phyloP scores from a whole-genome alignment of 2,329 filamentous ascomycete species.

The Zymoseptoria crescenta region DNA sequence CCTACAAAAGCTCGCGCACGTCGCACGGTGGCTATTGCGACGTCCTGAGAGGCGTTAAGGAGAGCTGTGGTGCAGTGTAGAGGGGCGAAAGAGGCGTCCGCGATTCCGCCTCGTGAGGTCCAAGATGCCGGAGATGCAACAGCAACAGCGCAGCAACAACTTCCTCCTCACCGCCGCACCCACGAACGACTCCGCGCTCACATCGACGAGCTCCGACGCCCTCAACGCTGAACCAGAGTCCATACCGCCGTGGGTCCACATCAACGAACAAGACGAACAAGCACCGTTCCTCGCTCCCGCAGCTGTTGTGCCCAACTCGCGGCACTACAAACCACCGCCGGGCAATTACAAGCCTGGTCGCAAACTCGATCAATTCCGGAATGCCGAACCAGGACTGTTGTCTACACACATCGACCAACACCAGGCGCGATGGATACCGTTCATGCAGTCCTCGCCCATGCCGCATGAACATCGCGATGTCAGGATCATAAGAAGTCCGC shows the following conservation, averaged over 20 bases:
- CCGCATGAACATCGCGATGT: conserved; percentile 23
- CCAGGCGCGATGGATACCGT: conserved; percentile 29
- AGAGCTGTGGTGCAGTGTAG: not conserved
- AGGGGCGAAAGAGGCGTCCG: not conserved
- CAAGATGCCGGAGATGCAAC: conserved; percentile 1
- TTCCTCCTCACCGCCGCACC: conserved; percentile 1
- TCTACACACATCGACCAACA: conserved; percentile 27
- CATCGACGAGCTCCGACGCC: conserved; percentile 3
- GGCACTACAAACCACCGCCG: conserved; percentile 23
- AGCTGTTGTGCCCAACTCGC: conserved; percentile 19
- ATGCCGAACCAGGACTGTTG: conserved; percentile 28
- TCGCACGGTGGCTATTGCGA: not conserved
- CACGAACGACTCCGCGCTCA: conserved; percentile 1
- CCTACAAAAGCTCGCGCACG: not conserved
- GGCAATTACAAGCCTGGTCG: conserved; percentile 28
- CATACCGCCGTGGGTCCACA: conserved; percentile 32
- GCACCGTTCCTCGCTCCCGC: conserved; percentile 17
- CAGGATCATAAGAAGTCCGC: conserved; percentile 33
- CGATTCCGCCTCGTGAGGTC: not conserved
- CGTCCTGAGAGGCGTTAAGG: not conserved
- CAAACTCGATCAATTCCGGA: conserved; percentile 30
- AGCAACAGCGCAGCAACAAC: not conserved
- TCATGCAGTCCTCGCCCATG: conserved; percentile 31
- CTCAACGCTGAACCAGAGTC: conserved; percentile 23
- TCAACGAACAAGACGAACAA: conserved; percentile 25